Evolutionary conservation across 2,329 filamentous ascomycete species (phyloP).

Genomic region (Exophiala viscosa): DNA sequence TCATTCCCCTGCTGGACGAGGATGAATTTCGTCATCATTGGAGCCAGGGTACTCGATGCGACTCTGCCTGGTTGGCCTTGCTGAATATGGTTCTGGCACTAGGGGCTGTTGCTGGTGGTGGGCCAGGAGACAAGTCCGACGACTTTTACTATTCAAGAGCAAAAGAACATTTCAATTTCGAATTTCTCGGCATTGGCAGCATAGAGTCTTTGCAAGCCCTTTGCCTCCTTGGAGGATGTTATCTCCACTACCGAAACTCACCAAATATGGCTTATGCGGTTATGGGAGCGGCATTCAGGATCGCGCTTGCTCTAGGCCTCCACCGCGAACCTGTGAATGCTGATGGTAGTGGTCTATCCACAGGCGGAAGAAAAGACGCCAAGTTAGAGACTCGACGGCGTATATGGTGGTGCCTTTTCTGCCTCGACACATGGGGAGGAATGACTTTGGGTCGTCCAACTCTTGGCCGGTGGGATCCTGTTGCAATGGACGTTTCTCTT

Average conservation of each 20-base stretch:
- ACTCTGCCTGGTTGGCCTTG: conserved; percentile 66
- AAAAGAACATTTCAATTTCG: conserved; percentile 2
- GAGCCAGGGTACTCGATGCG: conserved; percentile 58
- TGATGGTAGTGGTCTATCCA: not conserved
- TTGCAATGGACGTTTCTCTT: conserved; percentile 8
- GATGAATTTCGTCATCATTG: conserved; percentile 63
- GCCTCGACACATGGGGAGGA: conserved; percentile 7
- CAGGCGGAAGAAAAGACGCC: not conserved
- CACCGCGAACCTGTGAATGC: conserved; percentile 24
- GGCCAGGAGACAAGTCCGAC: conserved; percentile 57
- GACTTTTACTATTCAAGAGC: conserved; percentile 66
- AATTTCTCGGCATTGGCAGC: conserved; percentile 20
- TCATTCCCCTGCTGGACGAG: conserved; percentile 70
- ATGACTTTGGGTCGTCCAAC: conserved; percentile 5
- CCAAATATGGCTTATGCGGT: conserved; percentile 25
- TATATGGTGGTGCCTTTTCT: conserved; percentile 12
- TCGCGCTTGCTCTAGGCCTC: conserved; percentile 38
- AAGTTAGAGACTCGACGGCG: conserved; percentile 5
- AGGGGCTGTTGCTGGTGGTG: conserved; percentile 62
- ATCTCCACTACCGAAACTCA: conserved; percentile 24
- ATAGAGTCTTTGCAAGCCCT: conserved; percentile 24
- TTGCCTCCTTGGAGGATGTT: conserved; percentile 20
- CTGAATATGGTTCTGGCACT: conserved; percentile 73
- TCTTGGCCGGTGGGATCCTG: conserved; percentile 7
- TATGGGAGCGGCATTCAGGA: conserved; percentile 36